Conservation (phyloP, 1,139 yeast genomes). For the Nakaseomyces delphensis region DNA sequence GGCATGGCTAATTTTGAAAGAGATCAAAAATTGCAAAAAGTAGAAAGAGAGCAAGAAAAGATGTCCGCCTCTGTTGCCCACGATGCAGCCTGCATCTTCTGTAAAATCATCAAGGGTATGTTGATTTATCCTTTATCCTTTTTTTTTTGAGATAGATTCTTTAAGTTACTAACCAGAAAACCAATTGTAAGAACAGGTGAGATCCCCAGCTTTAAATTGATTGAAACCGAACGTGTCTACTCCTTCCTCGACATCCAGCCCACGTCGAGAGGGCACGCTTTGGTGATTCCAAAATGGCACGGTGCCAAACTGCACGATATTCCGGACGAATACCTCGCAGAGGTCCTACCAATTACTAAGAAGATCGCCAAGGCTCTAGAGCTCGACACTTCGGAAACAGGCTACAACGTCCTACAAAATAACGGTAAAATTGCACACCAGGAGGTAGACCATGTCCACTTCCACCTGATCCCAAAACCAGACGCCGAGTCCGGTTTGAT, state of each 20-base stretch:
- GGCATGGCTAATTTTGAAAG: too few relatives aligned
- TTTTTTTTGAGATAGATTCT: too few relatives aligned
- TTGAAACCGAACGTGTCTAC: constrained; percentile 69
- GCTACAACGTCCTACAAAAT: constrained; percentile 79
- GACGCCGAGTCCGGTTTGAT: constrained; percentile 60
- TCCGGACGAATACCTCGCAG: constrained; percentile 83
- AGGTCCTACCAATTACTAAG: constrained; percentile 79
- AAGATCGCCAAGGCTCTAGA: constrained; percentile 63
- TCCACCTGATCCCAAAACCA: constrained; percentile 88
- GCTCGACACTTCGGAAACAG: constrained; percentile 43
- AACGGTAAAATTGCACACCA: constrained; percentile 93
- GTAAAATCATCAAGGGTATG: constrained; percentile 79
- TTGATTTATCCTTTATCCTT: constrained; percentile 6
- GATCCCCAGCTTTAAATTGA: constrained; percentile 80
- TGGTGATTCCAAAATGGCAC: constrained; percentile 84
- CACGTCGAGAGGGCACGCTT: constrained; percentile 76
- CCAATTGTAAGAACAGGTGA: constrained; percentile 38
- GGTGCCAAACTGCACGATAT: constrained; percentile 86
- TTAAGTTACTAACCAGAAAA: too few relatives aligned
- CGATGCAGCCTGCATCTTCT: constrained; percentile 67
- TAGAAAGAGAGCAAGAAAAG: not conserved
- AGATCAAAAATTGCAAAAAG: not conserved
- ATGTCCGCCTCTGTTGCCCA: constrained; percentile 21
- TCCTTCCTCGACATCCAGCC: constrained; percentile 93
- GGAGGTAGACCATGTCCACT: constrained; percentile 89